Evolutionary conservation across 1,139 yeast species (phyloP).

Genomic region (Debaryomyces singareniensis): DNA sequence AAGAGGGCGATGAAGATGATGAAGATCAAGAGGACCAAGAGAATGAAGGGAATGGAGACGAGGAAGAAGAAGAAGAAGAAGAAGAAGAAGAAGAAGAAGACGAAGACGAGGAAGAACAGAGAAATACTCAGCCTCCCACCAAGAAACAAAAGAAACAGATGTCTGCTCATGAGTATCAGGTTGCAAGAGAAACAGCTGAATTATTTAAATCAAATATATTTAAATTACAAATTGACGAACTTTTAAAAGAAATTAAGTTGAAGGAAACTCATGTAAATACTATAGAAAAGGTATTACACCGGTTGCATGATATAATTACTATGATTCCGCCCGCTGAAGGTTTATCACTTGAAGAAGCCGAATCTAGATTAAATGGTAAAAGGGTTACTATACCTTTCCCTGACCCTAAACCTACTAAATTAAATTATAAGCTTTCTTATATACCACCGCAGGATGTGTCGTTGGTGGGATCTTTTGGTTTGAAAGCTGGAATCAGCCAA

Average conservation of each 20-base stretch:
- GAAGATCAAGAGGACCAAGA: conserved; percentile 10
- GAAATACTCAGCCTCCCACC: conserved; percentile 15
- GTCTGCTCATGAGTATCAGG: conserved; percentile 81
- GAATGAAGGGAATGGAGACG: conserved; percentile 7
- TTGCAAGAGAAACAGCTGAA: conserved; percentile 91
- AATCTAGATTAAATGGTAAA: conserved; percentile 37
- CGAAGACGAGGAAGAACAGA: conserved; percentile 10
- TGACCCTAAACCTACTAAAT: conserved; percentile 73
- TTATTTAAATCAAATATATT: conserved; percentile 89
- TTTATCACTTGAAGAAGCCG: conserved; percentile 49
- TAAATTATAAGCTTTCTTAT: conserved; percentile 67
- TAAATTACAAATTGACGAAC: conserved; percentile 89
- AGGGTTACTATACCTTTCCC: conserved; percentile 74
- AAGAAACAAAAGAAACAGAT: conserved; percentile 37
- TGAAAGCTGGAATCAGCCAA: conserved; percentile 61
- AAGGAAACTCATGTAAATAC: conserved; percentile 61
- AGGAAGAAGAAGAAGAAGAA: conserved; percentile 10
- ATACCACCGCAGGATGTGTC: conserved; percentile 70
- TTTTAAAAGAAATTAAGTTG: conserved; percentile 69
- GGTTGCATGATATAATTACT: conserved; percentile 64
- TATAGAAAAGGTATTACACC: conserved; percentile 74
- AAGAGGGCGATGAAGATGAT: conserved; percentile 4
- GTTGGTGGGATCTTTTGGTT: conserved; percentile 83
- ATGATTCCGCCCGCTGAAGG: conserved; percentile 50
- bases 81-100: conserved; percentile 10